Conservation (phyloP, 345 rosid genomes). For the Cardiospermum halicacabum region DNA sequence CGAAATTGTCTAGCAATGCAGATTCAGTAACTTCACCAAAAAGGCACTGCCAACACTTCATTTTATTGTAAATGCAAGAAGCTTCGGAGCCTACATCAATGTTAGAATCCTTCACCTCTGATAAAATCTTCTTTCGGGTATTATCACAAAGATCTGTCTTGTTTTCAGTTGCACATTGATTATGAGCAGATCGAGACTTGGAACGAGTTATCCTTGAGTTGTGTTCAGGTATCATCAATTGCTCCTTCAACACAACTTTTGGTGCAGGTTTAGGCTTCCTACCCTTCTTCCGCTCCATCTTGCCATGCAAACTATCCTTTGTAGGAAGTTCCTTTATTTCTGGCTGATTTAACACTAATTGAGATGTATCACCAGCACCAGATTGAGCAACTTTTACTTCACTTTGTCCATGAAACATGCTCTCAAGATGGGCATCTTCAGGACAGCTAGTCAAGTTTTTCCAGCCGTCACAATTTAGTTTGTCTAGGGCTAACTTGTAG, state of each 20-base stretch:
- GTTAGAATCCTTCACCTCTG: slow-evolving; percentile 25
- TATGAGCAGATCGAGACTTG: slow-evolving; percentile 50
- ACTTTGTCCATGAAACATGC: slow-evolving; percentile 13
- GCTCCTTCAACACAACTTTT: slow-evolving; percentile 37
- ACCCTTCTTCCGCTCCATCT: slow-evolving; percentile 36
- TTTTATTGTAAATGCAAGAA: slow-evolving; percentile 53
- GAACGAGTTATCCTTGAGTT: slow-evolving; percentile 70
- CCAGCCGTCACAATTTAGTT: slow-evolving; percentile 55
- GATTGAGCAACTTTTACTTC: slow-evolving; percentile 14
- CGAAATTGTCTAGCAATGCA: slow-evolving; percentile 37
- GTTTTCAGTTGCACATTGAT: slow-evolving; percentile 30
- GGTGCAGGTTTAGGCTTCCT: slow-evolving; percentile 35
- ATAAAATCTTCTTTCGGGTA: slow-evolving; percentile 22
- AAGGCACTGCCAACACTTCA: slow-evolving; percentile 58
- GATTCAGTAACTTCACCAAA: slow-evolving; percentile 40
- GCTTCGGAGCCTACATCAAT: slow-evolving; percentile 21
- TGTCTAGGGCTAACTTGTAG: slow-evolving; percentile 57
- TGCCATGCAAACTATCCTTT: slow-evolving; percentile 25
- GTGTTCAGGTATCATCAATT: slow-evolving; percentile 30
- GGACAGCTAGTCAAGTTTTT: slow-evolving; percentile 40
- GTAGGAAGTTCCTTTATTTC: slow-evolving; percentile 13
- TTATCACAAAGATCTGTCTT: slow-evolving; percentile 16
- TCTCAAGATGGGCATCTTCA: slow-evolving; percentile 26
- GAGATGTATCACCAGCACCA: slow-evolving; percentile 16
- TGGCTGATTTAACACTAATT: slow-evolving; percentile 8